Conservation (phyloP, 2,329 filamentous ascomycete species). For the Aureobasidium zeae region DNA sequence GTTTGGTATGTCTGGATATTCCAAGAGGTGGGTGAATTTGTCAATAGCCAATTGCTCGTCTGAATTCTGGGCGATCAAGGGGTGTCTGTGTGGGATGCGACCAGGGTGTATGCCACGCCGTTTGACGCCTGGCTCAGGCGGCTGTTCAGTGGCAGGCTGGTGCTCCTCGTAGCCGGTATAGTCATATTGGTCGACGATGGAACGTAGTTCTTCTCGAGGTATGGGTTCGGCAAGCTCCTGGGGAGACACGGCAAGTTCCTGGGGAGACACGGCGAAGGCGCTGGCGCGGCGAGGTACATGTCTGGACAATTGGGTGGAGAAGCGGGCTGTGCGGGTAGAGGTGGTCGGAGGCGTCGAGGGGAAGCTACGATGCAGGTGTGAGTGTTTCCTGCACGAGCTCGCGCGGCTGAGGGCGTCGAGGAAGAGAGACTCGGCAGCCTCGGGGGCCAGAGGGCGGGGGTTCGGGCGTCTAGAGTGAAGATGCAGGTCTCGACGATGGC, state of each 20-base stretch:
- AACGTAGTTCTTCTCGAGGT: slow-evolving; percentile 37
- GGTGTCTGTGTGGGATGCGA: not conserved
- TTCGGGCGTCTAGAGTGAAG: not conserved
- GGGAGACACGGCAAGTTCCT: not conserved
- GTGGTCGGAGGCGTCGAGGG: not conserved
- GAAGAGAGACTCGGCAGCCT: slow-evolving; percentile 15
- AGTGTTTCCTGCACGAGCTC: slow-evolving; percentile 15
- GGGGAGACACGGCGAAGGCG: too few species aligned
- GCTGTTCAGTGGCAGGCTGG: not conserved
- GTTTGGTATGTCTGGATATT: not conserved
- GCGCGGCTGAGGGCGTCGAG: slow-evolving; percentile 13
- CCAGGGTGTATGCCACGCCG: not conserved
- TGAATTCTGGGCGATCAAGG: not conserved
- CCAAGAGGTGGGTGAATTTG: not conserved
- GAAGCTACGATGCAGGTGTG: slow-evolving; percentile 8
- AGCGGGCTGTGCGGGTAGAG: not conserved
- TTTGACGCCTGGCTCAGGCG: not conserved
- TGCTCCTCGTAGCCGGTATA: slow-evolving; percentile 3
- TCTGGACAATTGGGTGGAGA: not conserved
- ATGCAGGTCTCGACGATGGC: slow-evolving; percentile 6
- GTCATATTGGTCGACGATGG: slow-evolving; percentile 36
- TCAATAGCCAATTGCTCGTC: slow-evolving; percentile 3
- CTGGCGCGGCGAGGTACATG: too few species aligned
- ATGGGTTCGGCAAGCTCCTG: slow-evolving; percentile 14
- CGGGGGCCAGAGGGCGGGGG: slow-evolving; percentile 1